Evolutionary conservation across 139 green algal species (phyloP).

Genomic region (Chlamydomonas asymmetrica): DNA sequence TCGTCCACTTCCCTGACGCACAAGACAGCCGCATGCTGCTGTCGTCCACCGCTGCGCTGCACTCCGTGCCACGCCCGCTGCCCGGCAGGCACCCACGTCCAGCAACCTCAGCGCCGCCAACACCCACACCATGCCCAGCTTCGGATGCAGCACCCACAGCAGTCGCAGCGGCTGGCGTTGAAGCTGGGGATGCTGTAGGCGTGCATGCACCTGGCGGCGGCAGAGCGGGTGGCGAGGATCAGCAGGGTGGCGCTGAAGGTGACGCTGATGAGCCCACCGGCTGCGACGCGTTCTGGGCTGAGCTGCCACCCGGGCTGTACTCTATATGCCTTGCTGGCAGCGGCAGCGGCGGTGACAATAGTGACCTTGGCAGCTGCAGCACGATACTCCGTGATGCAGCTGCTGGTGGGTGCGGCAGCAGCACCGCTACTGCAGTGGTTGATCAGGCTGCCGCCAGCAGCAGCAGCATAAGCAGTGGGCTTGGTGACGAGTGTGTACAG

Average conservation of each 20-base stretch:
- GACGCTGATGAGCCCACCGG: slow-evolving; percentile 16
- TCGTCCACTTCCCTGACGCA: slow-evolving; percentile 57
- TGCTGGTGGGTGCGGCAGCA: too few species aligned
- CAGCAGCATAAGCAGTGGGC: not conserved
- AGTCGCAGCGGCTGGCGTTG: not conserved
- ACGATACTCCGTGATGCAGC: too few species aligned
- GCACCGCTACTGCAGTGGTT: too few species aligned
- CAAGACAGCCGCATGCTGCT: slow-evolving; percentile 48
- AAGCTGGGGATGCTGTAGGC: not conserved
- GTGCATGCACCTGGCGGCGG: not conserved
- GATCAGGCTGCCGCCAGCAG: not conserved
- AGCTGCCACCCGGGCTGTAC: slow-evolving; percentile 25
- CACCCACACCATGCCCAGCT: slow-evolving; percentile 1
- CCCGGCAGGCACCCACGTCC: slow-evolving; percentile 35
- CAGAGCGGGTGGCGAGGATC: not conserved
- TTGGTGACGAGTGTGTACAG: not conserved
- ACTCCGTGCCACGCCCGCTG: not conserved
- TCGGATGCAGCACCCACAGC: not conserved
- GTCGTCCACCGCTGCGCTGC: slow-evolving; percentile 31
- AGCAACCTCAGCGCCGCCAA: slow-evolving; percentile 20
- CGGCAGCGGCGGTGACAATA: not conserved
- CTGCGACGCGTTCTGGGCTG: slow-evolving; percentile 10
- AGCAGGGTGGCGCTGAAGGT: too few species aligned
- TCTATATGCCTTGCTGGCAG: not conserved
- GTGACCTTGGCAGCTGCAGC: not conserved